Conservation (phyloP, 805 yeast species). For the Hanseniaspora jakobsenii region DNA sequence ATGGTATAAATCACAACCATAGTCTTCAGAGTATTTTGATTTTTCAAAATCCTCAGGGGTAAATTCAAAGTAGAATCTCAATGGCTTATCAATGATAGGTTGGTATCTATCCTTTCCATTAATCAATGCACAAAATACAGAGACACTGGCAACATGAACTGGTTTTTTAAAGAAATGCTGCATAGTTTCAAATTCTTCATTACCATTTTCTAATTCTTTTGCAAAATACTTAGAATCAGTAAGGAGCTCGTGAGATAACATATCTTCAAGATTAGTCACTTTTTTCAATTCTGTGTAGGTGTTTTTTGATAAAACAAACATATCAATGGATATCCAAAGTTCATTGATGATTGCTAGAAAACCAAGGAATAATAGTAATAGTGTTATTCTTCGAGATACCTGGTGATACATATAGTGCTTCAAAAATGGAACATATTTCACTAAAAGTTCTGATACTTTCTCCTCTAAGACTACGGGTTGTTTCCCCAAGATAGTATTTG, state of each 20-base stretch:
- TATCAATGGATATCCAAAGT: slow-evolving; percentile 26
- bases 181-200: slow-evolving; percentile 31
- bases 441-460: neutral
- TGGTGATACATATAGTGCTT: slow-evolving; percentile 22
- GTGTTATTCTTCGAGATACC: slow-evolving; percentile 28
- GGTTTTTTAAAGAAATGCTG: slow-evolving; percentile 62
- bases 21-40: slow-evolving; percentile 44
- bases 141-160: slow-evolving; percentile 66
- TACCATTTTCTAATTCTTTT: slow-evolving; percentile 25
- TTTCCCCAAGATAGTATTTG: too few relatives aligned
- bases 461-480: slow-evolving; percentile 11
- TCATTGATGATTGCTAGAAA: slow-evolving; percentile 27
- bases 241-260: slow-evolving; percentile 25
- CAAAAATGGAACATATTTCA: slow-evolving; percentile 12
- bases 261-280: slow-evolving; percentile 25
- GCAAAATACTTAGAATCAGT: slow-evolving; percentile 27
- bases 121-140: slow-evolving; percentile 39
- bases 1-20: slow-evolving; percentile 56
- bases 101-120: slow-evolving; percentile 19
- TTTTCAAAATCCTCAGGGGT: slow-evolving; percentile 65
- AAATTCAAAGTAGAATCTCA: slow-evolving; percentile 61
- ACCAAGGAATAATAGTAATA: slow-evolving; percentile 26
- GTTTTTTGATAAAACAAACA: slow-evolving; percentile 26
- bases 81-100: slow-evolving; percentile 25
- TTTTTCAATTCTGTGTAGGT: slow-evolving; percentile 27